Percentiles rank a stretch among this genome's conserved stretches.
Evolutionary conservation across 2,329 filamentous ascomycete genomes (phyloP).

Genomic region (Fusarium sp.): DNA sequence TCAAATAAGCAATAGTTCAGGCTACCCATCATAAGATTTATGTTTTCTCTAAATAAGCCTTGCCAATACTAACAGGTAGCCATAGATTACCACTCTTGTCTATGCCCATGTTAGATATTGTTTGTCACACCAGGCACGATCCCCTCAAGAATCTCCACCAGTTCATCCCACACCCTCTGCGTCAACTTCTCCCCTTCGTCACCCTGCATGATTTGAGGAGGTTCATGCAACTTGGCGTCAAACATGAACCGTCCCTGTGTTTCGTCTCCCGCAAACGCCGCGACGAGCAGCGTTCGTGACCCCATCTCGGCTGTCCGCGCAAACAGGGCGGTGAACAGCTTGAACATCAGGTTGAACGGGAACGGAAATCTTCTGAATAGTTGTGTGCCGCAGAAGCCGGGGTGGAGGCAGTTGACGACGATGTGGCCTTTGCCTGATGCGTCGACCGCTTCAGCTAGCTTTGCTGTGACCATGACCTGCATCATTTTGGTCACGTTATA

Average conservation of each 20-base stretch:
- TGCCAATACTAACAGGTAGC: background rate
- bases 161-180: constrained; percentile 56
- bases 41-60: background rate
- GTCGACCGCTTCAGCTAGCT: constrained; percentile 51
- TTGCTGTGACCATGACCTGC: constrained; percentile 45
- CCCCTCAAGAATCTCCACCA: constrained; percentile 56
- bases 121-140: constrained; percentile 55
- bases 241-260: constrained; percentile 58
- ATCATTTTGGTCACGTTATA: constrained; percentile 50
- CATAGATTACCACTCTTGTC: background rate
- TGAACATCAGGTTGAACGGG: constrained; percentile 43
- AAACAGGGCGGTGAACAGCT: constrained; percentile 37
- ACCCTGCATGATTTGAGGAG: constrained; percentile 45
- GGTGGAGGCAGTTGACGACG: constrained; percentile 55
- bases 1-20: background rate
- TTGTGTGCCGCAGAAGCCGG: constrained; percentile 56
- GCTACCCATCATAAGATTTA: background rate
- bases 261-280: constrained; percentile 52
- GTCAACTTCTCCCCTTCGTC: constrained; percentile 53
- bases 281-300: constrained; percentile 54
- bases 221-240: constrained; percentile 45
- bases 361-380: constrained; percentile 52
- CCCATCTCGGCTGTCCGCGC: constrained; percentile 55
- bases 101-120: constrained; percentile 43
- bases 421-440: constrained; percentile 49